Percentiles rank a stretch among this genome's conserved stretches.
phyloP scores from a whole-genome alignment of 768 basidiomycete species.

The Leucocoprinus leucothites region DNA sequence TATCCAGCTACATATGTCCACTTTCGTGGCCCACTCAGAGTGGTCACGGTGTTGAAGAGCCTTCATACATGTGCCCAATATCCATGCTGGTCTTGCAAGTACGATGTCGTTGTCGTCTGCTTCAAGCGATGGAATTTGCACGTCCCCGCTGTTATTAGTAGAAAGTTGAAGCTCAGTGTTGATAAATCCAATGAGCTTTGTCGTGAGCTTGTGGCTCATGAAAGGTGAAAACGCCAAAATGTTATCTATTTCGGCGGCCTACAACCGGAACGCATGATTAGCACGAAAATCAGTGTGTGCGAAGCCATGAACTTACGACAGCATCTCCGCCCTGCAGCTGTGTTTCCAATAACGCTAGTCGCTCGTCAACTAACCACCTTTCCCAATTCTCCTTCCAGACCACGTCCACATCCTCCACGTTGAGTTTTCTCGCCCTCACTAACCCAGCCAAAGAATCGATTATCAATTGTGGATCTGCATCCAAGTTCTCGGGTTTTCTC shows the following conservation, averaged over 20 bases:
- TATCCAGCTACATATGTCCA: conserved; percentile 52
- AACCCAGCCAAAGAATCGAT: conserved; percentile 52
- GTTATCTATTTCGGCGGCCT: conserved; percentile 53
- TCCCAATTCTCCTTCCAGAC: conserved; percentile 58
- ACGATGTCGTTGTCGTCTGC: neutral
- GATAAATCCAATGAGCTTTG: conserved; percentile 42
- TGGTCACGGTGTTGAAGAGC: conserved; percentile 42
- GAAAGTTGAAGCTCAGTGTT: conserved; percentile 32
- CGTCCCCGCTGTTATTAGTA: conserved; percentile 20
- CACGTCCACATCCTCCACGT: conserved; percentile 44
- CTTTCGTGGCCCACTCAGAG: conserved; percentile 42
- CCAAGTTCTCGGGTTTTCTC: conserved; percentile 36
- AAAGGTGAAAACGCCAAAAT: conserved; percentile 52
- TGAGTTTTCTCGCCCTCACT: conserved; percentile 45
- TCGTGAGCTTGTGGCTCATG: conserved; percentile 42
- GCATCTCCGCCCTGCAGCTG: conserved; percentile 28
- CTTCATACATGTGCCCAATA: conserved; percentile 57
- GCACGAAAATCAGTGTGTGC: conserved; percentile 1
- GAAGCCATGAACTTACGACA: conserved; percentile 29
- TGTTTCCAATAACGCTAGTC: conserved; percentile 39
- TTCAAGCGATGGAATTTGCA: conserved; percentile 15
- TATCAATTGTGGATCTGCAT: conserved; percentile 37
- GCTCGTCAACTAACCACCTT: conserved; percentile 37
- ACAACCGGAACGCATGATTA: neutral
- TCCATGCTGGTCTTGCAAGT: conserved; percentile 46